A percentile compares a stretch with the other conserved stretches of the same genome.
Conservation (phyloP, 352 stramenopile species). For the Pythium coloratum region DNA sequence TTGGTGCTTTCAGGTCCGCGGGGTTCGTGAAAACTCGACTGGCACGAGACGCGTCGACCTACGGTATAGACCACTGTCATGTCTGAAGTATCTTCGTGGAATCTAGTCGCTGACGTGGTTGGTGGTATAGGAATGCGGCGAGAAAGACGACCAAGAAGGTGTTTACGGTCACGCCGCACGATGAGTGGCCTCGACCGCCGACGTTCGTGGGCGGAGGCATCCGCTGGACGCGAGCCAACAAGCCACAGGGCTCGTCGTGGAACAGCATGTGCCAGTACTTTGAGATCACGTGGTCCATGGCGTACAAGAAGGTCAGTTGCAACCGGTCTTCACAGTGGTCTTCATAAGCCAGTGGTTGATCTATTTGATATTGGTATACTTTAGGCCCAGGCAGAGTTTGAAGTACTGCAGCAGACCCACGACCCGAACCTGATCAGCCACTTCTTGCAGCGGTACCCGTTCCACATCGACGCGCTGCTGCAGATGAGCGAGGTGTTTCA, state of each 20-base stretch:
- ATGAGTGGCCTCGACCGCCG: slow-evolving; percentile 82
- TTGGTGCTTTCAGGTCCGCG: slow-evolving; percentile 50
- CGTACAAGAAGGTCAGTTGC: slow-evolving; percentile 77
- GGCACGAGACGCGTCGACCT: slow-evolving; percentile 53
- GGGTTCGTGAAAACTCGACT: slow-evolving; percentile 43
- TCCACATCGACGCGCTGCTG: slow-evolving; percentile 81
- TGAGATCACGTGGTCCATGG: slow-evolving; percentile 84
- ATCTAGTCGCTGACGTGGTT: neutral
- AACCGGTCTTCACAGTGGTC: neutral
- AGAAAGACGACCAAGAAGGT: slow-evolving; percentile 73
- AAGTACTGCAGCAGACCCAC: slow-evolving; percentile 77
- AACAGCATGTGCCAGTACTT: slow-evolving; percentile 78
- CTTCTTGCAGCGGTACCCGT: slow-evolving; percentile 82
- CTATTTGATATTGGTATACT: neutral
- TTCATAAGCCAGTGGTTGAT: neutral
- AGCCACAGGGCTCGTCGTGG: slow-evolving; percentile 63
- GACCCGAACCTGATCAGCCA: slow-evolving; percentile 81
- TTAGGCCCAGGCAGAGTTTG: slow-evolving; percentile 81
- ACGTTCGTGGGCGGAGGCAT: slow-evolving; percentile 87
- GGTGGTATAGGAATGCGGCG: slow-evolving; percentile 41
- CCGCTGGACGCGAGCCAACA: slow-evolving; percentile 82
- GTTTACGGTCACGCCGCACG: slow-evolving; percentile 68
- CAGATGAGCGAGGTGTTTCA: slow-evolving; percentile 89
- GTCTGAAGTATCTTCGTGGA: too few species aligned
- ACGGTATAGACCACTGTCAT: slow-evolving; percentile 28